phyloP scores from a whole-genome alignment of 176 grass and related monocot species.

The Secale cereale region DNA sequence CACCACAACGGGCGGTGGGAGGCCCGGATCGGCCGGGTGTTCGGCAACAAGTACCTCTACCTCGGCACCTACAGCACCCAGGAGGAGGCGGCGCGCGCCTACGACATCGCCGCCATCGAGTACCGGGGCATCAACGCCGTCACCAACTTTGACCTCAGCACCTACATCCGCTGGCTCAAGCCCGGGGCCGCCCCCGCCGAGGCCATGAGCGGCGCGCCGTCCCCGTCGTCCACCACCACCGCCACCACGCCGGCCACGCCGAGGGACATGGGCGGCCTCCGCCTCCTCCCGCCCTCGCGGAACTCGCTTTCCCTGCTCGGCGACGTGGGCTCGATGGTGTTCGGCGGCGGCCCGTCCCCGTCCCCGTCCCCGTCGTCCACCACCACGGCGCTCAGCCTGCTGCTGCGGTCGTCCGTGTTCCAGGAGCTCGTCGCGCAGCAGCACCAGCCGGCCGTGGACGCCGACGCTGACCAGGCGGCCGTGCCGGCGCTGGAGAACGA shows the following conservation, averaged over 20 bases:
- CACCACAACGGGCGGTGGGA: conserved; percentile 79
- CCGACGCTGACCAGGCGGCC: not conserved
- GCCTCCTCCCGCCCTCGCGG: not conserved
- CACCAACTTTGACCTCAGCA: conserved; percentile 76
- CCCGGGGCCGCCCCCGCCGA: not conserved
- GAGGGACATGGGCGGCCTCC: conserved; percentile 3
- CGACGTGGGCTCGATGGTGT: conserved; percentile 2
- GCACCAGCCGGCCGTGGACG: not conserved
- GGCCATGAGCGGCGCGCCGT: not conserved
- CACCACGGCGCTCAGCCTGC: conserved; percentile 55
- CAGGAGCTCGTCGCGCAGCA: conserved; percentile 49
- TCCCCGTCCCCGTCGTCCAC: conserved; percentile 30
- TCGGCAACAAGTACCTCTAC: conserved; percentile 79
- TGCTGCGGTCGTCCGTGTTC: conserved; percentile 58
- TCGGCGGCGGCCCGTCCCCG: not conserved
- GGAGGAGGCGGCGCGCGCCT: conserved; percentile 64
- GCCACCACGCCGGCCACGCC: not conserved
- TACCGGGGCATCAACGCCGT: conserved; percentile 78
- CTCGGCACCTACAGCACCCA: conserved; percentile 73
- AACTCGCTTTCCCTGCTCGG: not conserved
- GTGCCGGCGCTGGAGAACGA: not conserved
- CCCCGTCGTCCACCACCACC: not conserved
- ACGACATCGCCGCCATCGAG: conserved; percentile 81
- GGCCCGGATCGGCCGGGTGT: conserved; percentile 62
- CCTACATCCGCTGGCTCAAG: conserved; percentile 77